Evolutionary conservation across 768 basidiomycete genomes (phyloP), one percentile per base, ranked within the genome.

Genomic region (Tylopilus cervinicoccineus): DNA sequence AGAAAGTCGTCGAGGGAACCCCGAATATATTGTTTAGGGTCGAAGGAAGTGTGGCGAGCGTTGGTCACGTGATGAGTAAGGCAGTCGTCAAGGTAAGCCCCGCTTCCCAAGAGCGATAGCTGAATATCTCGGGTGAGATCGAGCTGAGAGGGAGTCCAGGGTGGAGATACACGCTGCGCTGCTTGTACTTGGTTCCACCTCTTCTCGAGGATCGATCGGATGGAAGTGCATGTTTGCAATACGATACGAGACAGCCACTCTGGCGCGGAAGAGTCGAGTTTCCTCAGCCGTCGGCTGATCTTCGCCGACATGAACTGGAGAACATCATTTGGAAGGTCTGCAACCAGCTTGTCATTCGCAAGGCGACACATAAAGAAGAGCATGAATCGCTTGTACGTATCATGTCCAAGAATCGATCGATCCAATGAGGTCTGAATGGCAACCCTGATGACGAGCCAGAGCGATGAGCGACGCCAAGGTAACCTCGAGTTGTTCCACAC

Each of bases 391-490:
- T 72, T 72, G 58, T 72, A 72, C 5, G 55, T 34, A 7, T 20
- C 33, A 5, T 23, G 38, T 6, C 54, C 58, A 8, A 45, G 16
- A 27, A 20, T 37, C 37, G 56, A 55, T 31, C 50, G 56, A 22
- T 43, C 52, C 23, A 70, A 56, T 0, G 70, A 65, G 0, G 67
- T 73, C 54, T 78, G 76, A 22, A 77, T 52, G 1, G 68, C 66
- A 5, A 80, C 73, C 8, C 78, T 73, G 28, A 77, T 58, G 12
- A 76, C 56, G 5, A 79, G 70, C 78, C 78, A 81, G 11, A 77
- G 61, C 1, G 76, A 62, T 6, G 76, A 76, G 20, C 79, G 67
- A 23, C 80, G 63, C 78, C 78, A 81, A 65, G 79, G 45, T 10
- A 67, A 60, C 26, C 53, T 43, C 2, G 72, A 62, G 19, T 63